phyloP scores from a whole-genome alignment of 2,329 filamentous ascomycete genomes.

The Sordariomycetes sp. region DNA sequence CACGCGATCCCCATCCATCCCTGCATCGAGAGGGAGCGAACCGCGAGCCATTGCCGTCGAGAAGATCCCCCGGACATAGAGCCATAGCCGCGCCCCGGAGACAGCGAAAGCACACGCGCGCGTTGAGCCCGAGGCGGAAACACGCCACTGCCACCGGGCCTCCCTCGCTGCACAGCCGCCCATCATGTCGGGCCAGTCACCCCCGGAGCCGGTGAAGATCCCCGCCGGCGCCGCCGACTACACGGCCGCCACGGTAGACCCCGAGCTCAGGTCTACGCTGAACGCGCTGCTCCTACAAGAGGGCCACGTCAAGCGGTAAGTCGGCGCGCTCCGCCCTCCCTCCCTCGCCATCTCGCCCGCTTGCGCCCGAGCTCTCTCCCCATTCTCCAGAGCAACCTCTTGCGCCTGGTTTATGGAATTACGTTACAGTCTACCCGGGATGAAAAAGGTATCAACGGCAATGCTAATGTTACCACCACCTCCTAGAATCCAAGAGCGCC shows the following conservation, averaged over 20 bases:
- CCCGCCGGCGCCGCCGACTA: conserved; percentile 48
- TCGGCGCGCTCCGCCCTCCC: background rate
- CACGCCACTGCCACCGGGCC: background rate
- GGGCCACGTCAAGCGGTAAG: conserved; percentile 48
- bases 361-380: background rate
- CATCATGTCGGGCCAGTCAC: conserved; percentile 12
- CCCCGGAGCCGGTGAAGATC: conserved; percentile 49
- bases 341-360: background rate
- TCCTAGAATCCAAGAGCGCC: conserved; percentile 50
- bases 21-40: too few relatives aligned
- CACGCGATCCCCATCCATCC: too few relatives aligned
- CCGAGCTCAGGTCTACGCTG: conserved; percentile 51
- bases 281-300: conserved; percentile 47
- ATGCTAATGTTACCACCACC: background rate
- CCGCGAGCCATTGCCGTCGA: too few relatives aligned
- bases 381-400: background rate
- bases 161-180: background rate
- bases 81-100: too few relatives aligned
- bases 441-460: background rate
- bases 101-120: background rate
- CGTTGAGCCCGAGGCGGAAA: background rate
- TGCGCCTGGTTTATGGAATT: background rate
- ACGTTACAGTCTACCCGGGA: background rate
- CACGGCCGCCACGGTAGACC: conserved; percentile 48
- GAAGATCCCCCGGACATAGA: too few relatives aligned